phyloP scores from a whole-genome alignment of 306 rosid species.

The Ormosia emarginata region DNA sequence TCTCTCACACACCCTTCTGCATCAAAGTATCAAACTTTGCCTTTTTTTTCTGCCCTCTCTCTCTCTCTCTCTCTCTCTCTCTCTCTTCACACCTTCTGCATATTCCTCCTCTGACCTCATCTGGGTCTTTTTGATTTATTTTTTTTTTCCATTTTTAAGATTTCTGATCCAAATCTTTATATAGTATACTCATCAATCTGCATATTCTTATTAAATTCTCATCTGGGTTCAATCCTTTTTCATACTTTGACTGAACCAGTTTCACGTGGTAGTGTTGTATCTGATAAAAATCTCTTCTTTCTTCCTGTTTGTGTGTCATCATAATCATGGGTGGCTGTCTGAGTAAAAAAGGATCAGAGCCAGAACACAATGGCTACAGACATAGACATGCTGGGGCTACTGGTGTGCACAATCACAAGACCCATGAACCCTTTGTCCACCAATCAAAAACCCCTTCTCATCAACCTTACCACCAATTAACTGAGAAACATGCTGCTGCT shows the following conservation, averaged over 20 bases:
- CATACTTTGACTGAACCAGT: not conserved
- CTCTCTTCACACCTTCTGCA: not conserved
- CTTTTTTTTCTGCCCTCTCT: not conserved
- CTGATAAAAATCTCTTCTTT: not conserved
- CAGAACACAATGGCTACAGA: slow-evolving; percentile 35
- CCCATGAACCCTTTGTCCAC: slow-evolving; percentile 36
- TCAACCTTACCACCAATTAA: slow-evolving; percentile 40
- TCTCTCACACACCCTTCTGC: not conserved
- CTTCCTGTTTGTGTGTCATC: not conserved
- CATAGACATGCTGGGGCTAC: slow-evolving; percentile 22
- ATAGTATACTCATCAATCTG: not conserved
- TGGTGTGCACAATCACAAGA: slow-evolving; percentile 32
- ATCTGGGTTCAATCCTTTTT: slow-evolving; percentile 13
- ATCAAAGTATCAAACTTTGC: slow-evolving; percentile 11
- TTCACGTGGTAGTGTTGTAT: not conserved
- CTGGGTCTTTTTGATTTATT: not conserved
- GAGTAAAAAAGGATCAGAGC: slow-evolving; percentile 42
- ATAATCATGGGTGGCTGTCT: slow-evolving; percentile 64
- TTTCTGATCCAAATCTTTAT: slow-evolving; percentile 24
- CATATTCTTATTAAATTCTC: not conserved
- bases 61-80: not conserved
- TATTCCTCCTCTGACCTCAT: not conserved
- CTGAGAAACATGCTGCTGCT: slow-evolving; percentile 25
- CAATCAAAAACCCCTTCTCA: slow-evolving; percentile 40
- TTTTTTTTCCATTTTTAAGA: not conserved